Percentiles rank a stretch among this genome's conserved stretches.
phyloP scores from a whole-genome alignment of 495 filamentous ascomycete genomes.

The Chaetomium cochliodes region DNA sequence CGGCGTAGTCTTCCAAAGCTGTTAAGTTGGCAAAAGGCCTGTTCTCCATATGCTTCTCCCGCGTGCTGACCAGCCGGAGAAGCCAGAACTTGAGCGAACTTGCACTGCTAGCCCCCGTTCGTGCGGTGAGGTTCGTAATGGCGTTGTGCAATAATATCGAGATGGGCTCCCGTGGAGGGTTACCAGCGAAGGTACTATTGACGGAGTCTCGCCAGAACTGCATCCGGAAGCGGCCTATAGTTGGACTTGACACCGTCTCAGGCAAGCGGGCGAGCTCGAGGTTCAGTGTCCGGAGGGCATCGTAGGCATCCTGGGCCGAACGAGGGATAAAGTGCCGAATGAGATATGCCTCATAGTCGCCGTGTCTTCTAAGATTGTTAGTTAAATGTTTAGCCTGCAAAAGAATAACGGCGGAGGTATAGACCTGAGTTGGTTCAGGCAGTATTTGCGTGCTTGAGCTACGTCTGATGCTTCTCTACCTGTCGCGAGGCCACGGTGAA shows the following conservation, averaged over 20 bases:
- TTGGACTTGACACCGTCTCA: slow-evolving; percentile 77
- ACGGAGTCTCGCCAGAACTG: slow-evolving; percentile 93
- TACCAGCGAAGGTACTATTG: slow-evolving; percentile 64
- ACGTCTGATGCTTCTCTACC: slow-evolving; percentile 37
- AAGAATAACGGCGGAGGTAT: neutral
- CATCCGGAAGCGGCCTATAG: slow-evolving; percentile 80
- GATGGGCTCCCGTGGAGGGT: slow-evolving; percentile 84
- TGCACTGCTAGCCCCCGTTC: slow-evolving; percentile 48
- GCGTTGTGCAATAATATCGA: slow-evolving; percentile 77
- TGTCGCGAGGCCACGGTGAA: slow-evolving; percentile 26
- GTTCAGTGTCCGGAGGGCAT: slow-evolving; percentile 90
- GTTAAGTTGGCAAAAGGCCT: slow-evolving; percentile 72
- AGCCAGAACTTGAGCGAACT: slow-evolving; percentile 79
- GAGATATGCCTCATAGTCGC: slow-evolving; percentile 84
- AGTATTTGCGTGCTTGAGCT: slow-evolving; percentile 50
- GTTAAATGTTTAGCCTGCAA: neutral
- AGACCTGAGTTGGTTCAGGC: slow-evolving; percentile 48
- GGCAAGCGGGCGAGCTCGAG: slow-evolving; percentile 84
- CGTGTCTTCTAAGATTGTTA: slow-evolving; percentile 32
- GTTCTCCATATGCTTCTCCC: slow-evolving; percentile 81
- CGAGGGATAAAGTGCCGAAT: slow-evolving; percentile 78
- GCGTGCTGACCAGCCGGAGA: slow-evolving; percentile 67
- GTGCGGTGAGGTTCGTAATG: slow-evolving; percentile 57
- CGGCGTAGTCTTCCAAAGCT: slow-evolving; percentile 80
- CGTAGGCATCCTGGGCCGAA: slow-evolving; percentile 71